phyloP scores from a whole-genome alignment of 495 filamentous ascomycete species.

The Podospora fimiseda region DNA sequence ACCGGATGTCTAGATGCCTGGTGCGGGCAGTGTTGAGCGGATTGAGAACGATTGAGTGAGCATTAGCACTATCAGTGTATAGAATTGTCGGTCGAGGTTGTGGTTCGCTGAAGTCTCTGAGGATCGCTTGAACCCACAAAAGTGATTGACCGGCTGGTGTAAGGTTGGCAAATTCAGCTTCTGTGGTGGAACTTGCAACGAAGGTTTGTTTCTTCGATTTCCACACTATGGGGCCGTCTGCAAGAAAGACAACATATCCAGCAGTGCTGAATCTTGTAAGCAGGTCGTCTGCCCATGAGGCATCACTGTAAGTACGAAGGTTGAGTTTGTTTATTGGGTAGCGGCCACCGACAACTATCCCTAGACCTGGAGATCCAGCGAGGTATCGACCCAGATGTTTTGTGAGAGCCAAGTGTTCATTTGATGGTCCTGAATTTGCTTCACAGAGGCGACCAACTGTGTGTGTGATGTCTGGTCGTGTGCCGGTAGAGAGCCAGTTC shows the following conservation, averaged over 20 bases:
- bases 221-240: slow-evolving; percentile 4
- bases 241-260: slow-evolving; percentile 3
- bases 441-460: not conserved
- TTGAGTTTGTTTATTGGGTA: not conserved
- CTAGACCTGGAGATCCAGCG: not conserved
- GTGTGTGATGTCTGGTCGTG: slow-evolving; percentile 4
- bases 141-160: slow-evolving; percentile 1
- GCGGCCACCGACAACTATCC: not conserved
- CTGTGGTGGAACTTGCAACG: not conserved
- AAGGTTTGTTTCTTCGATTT: slow-evolving; percentile 6
- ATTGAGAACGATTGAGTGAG: not conserved
- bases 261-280: not conserved
- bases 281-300: slow-evolving; percentile 6
- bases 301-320: slow-evolving; percentile 1
- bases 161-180: slow-evolving; percentile 6
- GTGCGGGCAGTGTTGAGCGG: slow-evolving; percentile 3
- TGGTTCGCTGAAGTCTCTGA: slow-evolving; percentile 1
- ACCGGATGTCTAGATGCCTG: slow-evolving; percentile 5
- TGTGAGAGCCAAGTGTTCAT: not conserved
- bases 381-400: slow-evolving; percentile 3
- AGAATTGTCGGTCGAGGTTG: slow-evolving; percentile 2
- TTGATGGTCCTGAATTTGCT: not conserved
- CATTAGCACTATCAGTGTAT: slow-evolving; percentile 8
- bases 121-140: not conserved
- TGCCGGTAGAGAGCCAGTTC: not conserved